Percentiles rank a stretch among this genome's conserved stretches.
These are phyloP conservation scores for Sarocladium kiliense DNA, from an alignment of 2,329 filamentous ascomycete genomes.

Conservation along the genomic window DNA sequence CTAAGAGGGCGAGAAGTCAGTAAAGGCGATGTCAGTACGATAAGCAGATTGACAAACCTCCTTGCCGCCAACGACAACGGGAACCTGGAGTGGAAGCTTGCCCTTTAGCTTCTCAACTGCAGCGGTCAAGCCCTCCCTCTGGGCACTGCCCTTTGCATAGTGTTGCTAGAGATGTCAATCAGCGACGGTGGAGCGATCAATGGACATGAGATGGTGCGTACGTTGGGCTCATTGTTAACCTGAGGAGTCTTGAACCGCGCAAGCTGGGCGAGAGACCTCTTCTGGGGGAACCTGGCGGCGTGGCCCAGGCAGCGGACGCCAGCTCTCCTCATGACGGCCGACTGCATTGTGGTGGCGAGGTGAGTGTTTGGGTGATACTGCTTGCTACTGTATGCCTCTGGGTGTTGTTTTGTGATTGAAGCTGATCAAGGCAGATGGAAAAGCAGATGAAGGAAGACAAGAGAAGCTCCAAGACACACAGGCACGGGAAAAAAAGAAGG, in stretches of 20 bases:
- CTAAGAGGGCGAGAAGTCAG: slow-evolving; percentile 28
- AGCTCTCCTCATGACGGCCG: slow-evolving; percentile 27
- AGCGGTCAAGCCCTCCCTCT: slow-evolving; percentile 69
- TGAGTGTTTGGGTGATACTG: not conserved
- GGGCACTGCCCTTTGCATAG: slow-evolving; percentile 77
- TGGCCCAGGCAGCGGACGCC: slow-evolving; percentile 25
- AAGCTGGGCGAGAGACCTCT: slow-evolving; percentile 49
- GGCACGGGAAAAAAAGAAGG: not conserved
- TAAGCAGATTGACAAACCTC: slow-evolving; percentile 44
- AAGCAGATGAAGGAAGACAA: not conserved
- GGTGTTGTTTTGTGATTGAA: not conserved
- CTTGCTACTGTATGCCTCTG: not conserved
- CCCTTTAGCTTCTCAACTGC: slow-evolving; percentile 67
- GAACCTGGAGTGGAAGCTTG: slow-evolving; percentile 69
- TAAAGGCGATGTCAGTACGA: not conserved
- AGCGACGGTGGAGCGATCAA: no score
- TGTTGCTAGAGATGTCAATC: slow-evolving; percentile 71
- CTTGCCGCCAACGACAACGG: slow-evolving; percentile 78
- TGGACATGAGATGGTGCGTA: no score
- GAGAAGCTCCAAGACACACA: not conserved
- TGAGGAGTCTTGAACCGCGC: slow-evolving; percentile 84
- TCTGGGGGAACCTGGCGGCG: slow-evolving; percentile 19
- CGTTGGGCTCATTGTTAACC: slow-evolving; percentile 92
- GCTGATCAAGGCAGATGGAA: not conserved
- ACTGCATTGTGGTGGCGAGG: slow-evolving; percentile 23